These are phyloP conservation scores for Saksenaea oblongispora DNA, from an alignment of 371 early-diverging fungal genomes.

Conservation along the genomic window DNA sequence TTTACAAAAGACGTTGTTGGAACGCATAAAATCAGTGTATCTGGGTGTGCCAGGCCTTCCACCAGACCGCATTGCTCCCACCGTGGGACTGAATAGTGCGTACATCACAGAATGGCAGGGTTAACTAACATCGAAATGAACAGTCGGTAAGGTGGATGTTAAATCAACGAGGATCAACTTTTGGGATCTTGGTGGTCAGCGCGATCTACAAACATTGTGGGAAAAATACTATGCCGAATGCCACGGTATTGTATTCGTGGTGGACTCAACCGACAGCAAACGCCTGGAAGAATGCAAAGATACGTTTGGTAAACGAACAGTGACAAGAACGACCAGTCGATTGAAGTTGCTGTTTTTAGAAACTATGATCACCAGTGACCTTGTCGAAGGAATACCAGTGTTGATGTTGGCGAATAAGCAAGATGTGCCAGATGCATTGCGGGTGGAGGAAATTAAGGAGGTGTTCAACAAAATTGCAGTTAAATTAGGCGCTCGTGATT, in stretches of 20 bases:
- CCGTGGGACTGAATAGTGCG: conserved; percentile 92
- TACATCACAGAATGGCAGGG: neutral
- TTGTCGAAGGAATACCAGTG: conserved; percentile 86
- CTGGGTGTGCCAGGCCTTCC: conserved; percentile 69
- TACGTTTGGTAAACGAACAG: conserved; percentile 76
- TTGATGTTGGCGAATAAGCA: conserved; percentile 95
- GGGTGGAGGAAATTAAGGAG: conserved; percentile 89
- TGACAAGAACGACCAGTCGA: too few relatives aligned
- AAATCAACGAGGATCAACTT: conserved; percentile 75
- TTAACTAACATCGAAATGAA: neutral
- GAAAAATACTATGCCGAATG: conserved; percentile 91
- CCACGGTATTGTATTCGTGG: conserved; percentile 92
- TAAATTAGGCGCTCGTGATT: conserved; percentile 75
- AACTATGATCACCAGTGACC: conserved; percentile 72
- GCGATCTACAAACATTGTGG: conserved; percentile 90
- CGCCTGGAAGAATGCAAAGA: conserved; percentile 82
- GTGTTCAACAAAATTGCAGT: conserved; percentile 88
- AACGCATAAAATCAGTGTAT: conserved; percentile 79
- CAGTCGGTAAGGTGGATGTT: conserved; percentile 82
- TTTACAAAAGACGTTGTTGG: conserved; percentile 74
- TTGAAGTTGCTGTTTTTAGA: conserved; percentile 38
- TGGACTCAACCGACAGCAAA: conserved; percentile 82
- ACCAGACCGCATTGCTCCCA: conserved; percentile 92
- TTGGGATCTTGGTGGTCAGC: conserved; percentile 95
- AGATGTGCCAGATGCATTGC: conserved; percentile 74